Evolutionary conservation across 805 yeast genomes (phyloP).

Genomic region (Yamadazyma ubonensis): DNA sequence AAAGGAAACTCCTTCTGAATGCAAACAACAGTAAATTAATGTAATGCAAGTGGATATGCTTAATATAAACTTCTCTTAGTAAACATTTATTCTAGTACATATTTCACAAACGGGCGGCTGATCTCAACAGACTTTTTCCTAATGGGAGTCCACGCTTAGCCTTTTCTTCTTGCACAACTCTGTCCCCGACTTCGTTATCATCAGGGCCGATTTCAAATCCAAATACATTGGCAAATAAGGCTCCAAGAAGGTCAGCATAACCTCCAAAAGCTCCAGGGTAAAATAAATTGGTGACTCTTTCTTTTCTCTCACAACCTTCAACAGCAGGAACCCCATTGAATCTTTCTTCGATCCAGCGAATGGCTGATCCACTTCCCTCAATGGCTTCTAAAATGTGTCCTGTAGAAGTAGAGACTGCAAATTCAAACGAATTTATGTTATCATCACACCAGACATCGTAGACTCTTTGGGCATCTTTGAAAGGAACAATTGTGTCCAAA

Average conservation of each 20-base stretch:
- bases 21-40: constrained; percentile 58
- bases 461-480: constrained; percentile 19
- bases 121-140: too few relatives aligned
- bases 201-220: constrained; percentile 11
- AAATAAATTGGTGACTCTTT: constrained; percentile 18
- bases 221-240: constrained; percentile 6
- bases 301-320: constrained; percentile 52
- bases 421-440: constrained; percentile 29
- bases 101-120: too few relatives aligned
- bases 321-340: constrained; percentile 42
- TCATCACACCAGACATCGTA: constrained; percentile 29
- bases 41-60: too few relatives aligned
- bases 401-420: constrained; percentile 22
- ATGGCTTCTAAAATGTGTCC: constrained; percentile 26
- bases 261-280: constrained; percentile 13
- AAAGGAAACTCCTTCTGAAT: constrained; percentile 70
- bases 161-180: constrained; percentile 1
- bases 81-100: too few relatives aligned
- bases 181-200: neutral
- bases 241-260: constrained; percentile 3
- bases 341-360: constrained; percentile 19
- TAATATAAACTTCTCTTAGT: too few relatives aligned
- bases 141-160: neutral
- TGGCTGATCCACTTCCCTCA: constrained; percentile 22
- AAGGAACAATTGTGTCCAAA: constrained; percentile 25